Evolutionary conservation across 495 filamentous ascomycete species (phyloP), one percentile per base, ranked within the genome.

Genomic region (Podospora australis): DNA sequence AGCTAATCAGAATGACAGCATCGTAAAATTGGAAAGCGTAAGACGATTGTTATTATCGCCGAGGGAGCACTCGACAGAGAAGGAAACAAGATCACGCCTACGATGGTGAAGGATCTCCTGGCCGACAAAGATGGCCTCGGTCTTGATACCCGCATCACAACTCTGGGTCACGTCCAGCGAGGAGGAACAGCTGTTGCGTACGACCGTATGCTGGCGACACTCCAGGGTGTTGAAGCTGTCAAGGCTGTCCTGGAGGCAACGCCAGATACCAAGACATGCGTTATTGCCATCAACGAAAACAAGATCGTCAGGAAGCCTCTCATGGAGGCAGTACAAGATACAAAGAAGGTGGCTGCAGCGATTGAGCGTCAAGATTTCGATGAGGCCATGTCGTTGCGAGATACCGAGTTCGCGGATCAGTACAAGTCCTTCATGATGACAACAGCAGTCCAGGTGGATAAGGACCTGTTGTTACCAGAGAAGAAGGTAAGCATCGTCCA

Each of bases 1-100:
- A 21, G 20, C 48, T 50, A 38, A 60, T 36, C 24, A 36, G 11
- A 16, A 29, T 36, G 24, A 47, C 50, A 95, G 88, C 94, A 99
- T 70, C 87, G 94, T 47, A 74, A 82, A 49, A 75, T 88, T 56
- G 94, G 94, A 43, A 97, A 96, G 74, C 78, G 94, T 51, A 91
- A 95, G 70, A 97, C 94, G 1, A 97, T 97, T 51, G 90, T 99
- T 53, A 96, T 99, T 52, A 83, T 99, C 41, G 91, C 92, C 29
- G 92, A 99, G 66, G 92, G 92, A 54, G 92, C 92, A 21, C 83
- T 89, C 40, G 94, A 99, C 64, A 77, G 74, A 41, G 68, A 95
- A 13, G 81, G 95, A 24, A 88, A 85, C 60, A 90, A 88, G 63
- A 92, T 99, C 55, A 78, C 81, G 2, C 82, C 88, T 7, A 61